Conservation (phyloP, 495 filamentous ascomycete species). For the Sphaerosporella brunnea region DNA sequence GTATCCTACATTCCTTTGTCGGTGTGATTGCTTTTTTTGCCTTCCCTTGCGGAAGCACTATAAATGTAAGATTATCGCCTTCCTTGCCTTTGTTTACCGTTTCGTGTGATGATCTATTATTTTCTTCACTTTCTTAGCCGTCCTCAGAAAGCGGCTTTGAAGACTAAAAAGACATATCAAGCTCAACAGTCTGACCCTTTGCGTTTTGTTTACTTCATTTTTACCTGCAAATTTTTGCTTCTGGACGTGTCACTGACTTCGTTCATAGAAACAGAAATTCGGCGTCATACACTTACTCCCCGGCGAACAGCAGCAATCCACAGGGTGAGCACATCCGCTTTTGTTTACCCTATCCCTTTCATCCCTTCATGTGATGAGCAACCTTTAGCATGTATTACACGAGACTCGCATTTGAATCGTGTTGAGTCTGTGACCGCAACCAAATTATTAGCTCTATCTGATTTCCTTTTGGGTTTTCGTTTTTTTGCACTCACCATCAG, state of each 20-base stretch:
- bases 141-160: neutral
- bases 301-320: too few relatives aligned
- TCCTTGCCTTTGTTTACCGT: neutral
- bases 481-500: too few relatives aligned
- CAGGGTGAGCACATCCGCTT: too few relatives aligned
- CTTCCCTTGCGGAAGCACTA: neutral
- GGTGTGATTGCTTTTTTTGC: neutral
- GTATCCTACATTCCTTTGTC: slow-evolving; percentile 2
- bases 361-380: slow-evolving; percentile 2
- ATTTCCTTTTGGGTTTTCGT: neutral
- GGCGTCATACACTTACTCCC: too few relatives aligned
- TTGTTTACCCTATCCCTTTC: too few relatives aligned
- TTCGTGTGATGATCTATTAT: slow-evolving; percentile 2
- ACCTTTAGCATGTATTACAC: slow-evolving; percentile 12
- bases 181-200: slow-evolving; percentile 8
- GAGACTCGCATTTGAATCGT: slow-evolving; percentile 8
- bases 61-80: neutral
- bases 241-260: neutral
- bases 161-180: slow-evolving; percentile 8
- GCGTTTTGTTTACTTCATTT: neutral
- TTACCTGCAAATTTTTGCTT: neutral
- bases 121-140: slow-evolving; percentile 11
- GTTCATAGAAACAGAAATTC: too few relatives aligned
- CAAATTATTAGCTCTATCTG: slow-evolving; percentile 11
- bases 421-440: slow-evolving; percentile 7